phyloP scores from a whole-genome alignment of 495 filamentous ascomycete genomes.

The Penicillium riverlandense region DNA sequence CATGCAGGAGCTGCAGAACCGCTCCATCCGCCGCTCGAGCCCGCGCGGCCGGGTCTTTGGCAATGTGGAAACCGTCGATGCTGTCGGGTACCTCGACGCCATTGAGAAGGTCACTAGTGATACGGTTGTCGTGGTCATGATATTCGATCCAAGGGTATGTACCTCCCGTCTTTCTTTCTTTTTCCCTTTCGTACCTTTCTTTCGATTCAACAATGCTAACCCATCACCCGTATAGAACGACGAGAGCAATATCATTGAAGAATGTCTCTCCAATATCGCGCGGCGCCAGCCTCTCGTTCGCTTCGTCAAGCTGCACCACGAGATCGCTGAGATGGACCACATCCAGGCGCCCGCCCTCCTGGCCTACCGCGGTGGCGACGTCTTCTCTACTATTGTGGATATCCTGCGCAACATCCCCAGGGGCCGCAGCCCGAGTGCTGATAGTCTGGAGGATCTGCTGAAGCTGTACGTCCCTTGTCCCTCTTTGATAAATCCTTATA shows the following conservation, averaged over 20 bases:
- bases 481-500: neutral
- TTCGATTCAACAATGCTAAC: conserved; percentile 10
- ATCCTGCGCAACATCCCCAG: conserved; percentile 78
- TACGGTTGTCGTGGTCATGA: conserved; percentile 86
- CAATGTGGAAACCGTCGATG: conserved; percentile 75
- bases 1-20: conserved; percentile 66
- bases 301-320: conserved; percentile 86
- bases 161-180: conserved; percentile 15
- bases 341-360: conserved; percentile 83
- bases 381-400: conserved; percentile 84
- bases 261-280: conserved; percentile 66
- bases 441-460: conserved; percentile 55
- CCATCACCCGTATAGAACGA: conserved; percentile 49
- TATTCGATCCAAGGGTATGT: conserved; percentile 83
- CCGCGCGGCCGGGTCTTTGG: conserved; percentile 73
- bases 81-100: conserved; percentile 84
- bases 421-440: conserved; percentile 50
- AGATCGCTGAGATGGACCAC: conserved; percentile 91
- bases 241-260: conserved; percentile 69
- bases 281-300: conserved; percentile 59
- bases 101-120: conserved; percentile 80
- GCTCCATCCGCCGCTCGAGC: conserved; percentile 44
- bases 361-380: conserved; percentile 80
- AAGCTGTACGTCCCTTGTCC: conserved; percentile 39
- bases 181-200: too few species aligned